Conservation (phyloP, 805 yeast species). For the Saccharomycopsis vini region DNA sequence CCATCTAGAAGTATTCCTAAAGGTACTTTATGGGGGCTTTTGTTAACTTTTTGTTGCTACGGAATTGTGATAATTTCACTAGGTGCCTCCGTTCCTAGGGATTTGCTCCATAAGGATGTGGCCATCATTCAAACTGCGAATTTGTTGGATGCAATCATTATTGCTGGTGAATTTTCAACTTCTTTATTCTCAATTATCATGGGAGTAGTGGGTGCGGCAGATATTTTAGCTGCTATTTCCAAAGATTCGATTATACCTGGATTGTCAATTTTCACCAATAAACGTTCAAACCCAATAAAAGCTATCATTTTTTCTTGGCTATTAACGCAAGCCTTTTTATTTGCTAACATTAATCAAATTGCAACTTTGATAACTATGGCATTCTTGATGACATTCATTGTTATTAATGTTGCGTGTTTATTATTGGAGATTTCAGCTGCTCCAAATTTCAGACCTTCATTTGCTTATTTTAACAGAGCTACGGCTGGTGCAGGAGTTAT, state of each 20-base stretch:
- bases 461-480: slow-evolving; percentile 70
- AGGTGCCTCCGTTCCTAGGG: slow-evolving; percentile 75
- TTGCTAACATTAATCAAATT: slow-evolving; percentile 87
- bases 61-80: slow-evolving; percentile 72
- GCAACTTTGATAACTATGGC: slow-evolving; percentile 97
- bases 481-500: slow-evolving; percentile 76
- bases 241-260: slow-evolving; percentile 86
- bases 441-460: slow-evolving; percentile 97
- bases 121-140: slow-evolving; percentile 81
- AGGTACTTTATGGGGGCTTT: slow-evolving; percentile 85
- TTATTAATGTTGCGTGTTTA: slow-evolving; percentile 90
- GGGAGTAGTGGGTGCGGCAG: slow-evolving; percentile 94
- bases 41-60: slow-evolving; percentile 70
- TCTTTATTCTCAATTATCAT: slow-evolving; percentile 88
- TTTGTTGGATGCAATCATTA: slow-evolving; percentile 54
- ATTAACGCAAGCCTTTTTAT: slow-evolving; percentile 73
- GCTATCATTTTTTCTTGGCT: slow-evolving; percentile 73
- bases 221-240: slow-evolving; percentile 83
- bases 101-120: slow-evolving; percentile 65
- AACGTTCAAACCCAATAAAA: slow-evolving; percentile 45
- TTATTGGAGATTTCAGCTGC: slow-evolving; percentile 82
- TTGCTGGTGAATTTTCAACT: slow-evolving; percentile 87
- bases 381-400: slow-evolving; percentile 89
- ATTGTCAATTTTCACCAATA: slow-evolving; percentile 43
- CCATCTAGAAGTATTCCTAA: slow-evolving; percentile 88